Evolutionary conservation across 257 asterid species (phyloP).

Genomic region (Salvia hispanica): DNA sequence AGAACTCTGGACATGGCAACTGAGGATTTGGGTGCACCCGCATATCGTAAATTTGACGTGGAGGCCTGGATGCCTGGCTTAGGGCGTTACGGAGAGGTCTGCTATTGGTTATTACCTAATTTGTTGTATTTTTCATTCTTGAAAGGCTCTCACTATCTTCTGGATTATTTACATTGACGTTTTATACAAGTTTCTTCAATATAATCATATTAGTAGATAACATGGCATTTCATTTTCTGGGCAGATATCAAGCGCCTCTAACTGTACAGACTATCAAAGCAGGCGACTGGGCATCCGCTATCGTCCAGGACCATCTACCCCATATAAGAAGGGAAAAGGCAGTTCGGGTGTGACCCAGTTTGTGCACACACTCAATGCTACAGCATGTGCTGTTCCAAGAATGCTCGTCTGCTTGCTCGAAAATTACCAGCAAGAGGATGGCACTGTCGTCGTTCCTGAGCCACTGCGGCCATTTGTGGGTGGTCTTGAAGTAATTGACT

Average conservation of each 20-base stretch:
- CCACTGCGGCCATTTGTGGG: constrained; percentile 90
- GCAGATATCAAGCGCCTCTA: constrained; percentile 98
- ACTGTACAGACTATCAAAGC: constrained; percentile 97
- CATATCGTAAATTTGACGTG: constrained; percentile 90
- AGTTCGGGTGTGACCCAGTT: constrained; percentile 59
- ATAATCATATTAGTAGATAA: neutral
- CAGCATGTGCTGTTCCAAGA: constrained; percentile 97
- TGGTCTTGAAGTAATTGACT: constrained; percentile 53
- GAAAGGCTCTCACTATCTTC: neutral
- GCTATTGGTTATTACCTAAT: constrained; percentile 1
- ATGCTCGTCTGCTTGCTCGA: constrained; percentile 97
- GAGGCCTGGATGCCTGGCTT: constrained; percentile 99
- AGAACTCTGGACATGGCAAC: constrained; percentile 97
- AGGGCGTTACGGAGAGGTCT: constrained; percentile 95
- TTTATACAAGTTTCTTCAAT: too few relatives aligned
- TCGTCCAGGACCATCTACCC: constrained; percentile 65
- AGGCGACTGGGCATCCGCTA: constrained; percentile 83
- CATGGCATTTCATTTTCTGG: constrained; percentile 3
- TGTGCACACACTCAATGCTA: constrained; percentile 91
- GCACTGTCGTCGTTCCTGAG: constrained; percentile 76
- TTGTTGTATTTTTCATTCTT: neutral
- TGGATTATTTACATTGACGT: neutral
- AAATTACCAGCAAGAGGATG: constrained; percentile 96
- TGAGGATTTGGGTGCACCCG: constrained; percentile 97
- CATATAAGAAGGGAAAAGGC: constrained; percentile 69